Evolutionary conservation across 495 filamentous ascomycete genomes (phyloP).

Genomic region (Evernia prunastri): DNA sequence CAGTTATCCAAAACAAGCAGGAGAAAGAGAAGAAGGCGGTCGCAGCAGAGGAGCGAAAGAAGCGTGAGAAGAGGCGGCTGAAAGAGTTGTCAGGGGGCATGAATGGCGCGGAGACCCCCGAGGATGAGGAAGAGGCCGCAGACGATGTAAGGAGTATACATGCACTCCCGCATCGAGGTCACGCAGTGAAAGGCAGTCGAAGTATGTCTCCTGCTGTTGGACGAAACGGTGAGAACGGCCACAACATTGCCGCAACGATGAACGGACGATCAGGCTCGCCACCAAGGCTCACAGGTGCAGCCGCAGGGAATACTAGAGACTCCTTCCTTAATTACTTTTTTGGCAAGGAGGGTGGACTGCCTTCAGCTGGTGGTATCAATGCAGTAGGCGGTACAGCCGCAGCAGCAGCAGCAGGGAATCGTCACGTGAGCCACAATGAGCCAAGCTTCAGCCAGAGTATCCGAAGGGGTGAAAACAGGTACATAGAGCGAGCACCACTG

Average conservation of each 20-base stretch:
- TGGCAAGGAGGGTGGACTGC: slow-evolving; percentile 73
- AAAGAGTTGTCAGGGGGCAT: slow-evolving; percentile 65
- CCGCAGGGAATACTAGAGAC: slow-evolving; percentile 56
- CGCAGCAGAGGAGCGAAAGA: slow-evolving; percentile 73
- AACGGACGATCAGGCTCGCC: slow-evolving; percentile 67
- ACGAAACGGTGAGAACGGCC: slow-evolving; percentile 50
- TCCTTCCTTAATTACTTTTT: slow-evolving; percentile 99
- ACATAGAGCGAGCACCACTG: slow-evolving; percentile 33
- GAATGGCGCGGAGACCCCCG: slow-evolving; percentile 66
- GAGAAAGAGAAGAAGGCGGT: slow-evolving; percentile 81
- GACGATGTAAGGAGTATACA: slow-evolving; percentile 43
- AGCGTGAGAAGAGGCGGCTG: slow-evolving; percentile 70
- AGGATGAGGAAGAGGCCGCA: slow-evolving; percentile 61
- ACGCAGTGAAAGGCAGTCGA: slow-evolving; percentile 54
- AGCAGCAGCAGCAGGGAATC: slow-evolving; percentile 38
- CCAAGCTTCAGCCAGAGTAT: slow-evolving; percentile 79
- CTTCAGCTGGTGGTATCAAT: slow-evolving; percentile 35
- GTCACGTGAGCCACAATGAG: slow-evolving; percentile 71
- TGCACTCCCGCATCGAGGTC: slow-evolving; percentile 51
- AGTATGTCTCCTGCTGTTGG: slow-evolving; percentile 79
- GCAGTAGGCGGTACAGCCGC: slow-evolving; percentile 36
- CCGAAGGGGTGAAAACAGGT: slow-evolving; percentile 61
- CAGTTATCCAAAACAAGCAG: slow-evolving; percentile 87
- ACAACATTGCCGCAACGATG: slow-evolving; percentile 52
- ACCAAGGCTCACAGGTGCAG: slow-evolving; percentile 48